Evolutionary conservation across 2,329 filamentous ascomycete genomes (phyloP).

Genomic region (Monosporascus sp.): DNA sequence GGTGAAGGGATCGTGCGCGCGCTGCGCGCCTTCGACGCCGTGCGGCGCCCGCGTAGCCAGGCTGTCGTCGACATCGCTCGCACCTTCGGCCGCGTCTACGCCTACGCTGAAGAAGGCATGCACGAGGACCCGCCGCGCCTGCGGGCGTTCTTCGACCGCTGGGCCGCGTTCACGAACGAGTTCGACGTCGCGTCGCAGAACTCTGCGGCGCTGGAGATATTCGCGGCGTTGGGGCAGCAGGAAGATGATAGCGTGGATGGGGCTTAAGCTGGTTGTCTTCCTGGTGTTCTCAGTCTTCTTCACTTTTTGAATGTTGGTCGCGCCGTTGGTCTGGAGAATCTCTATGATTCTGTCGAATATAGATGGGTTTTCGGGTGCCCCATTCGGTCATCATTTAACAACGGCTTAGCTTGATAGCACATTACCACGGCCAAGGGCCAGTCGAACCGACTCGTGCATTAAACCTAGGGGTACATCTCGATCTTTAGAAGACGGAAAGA

Average conservation of each 20-base stretch:
- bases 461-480: too few relatives aligned
- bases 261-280: not conserved
- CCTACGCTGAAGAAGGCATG: conserved; percentile 22
- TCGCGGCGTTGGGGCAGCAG: conserved; percentile 2
- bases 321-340: too few relatives aligned
- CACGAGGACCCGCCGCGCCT: conserved; percentile 24
- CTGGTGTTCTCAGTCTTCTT: too few relatives aligned
- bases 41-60: conserved; percentile 26
- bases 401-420: too few relatives aligned
- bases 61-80: conserved; percentile 25
- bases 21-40: conserved; percentile 23
- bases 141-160: conserved; percentile 21
- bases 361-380: too few relatives aligned
- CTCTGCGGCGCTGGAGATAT: conserved; percentile 13
- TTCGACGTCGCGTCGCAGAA: conserved; percentile 26
- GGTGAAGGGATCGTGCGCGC: conserved; percentile 13
- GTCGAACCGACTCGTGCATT: too few relatives aligned
- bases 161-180: conserved; percentile 25
- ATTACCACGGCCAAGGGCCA: too few relatives aligned
- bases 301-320: too few relatives aligned
- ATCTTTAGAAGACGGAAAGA: too few relatives aligned
- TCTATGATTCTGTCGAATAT: too few relatives aligned
- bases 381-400: too few relatives aligned
- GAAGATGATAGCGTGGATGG: not conserved
- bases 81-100: conserved; percentile 23